phyloP scores from a whole-genome alignment of 148 eudicot species.

The Beta vulgaris region DNA sequence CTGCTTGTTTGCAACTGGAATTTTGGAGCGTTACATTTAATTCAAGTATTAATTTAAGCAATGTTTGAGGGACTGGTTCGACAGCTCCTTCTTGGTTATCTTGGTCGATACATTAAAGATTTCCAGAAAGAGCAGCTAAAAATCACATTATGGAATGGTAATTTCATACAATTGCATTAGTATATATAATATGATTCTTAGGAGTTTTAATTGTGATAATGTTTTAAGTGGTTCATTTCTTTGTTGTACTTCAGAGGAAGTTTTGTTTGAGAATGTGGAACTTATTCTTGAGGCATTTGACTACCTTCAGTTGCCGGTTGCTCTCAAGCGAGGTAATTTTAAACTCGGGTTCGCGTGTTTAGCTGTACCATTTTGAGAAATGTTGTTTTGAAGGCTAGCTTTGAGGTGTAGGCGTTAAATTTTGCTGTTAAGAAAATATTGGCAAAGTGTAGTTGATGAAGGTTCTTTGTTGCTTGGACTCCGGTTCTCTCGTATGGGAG shows the following conservation, averaged over 20 bases:
- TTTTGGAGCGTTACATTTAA: no score
- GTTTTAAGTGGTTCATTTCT: neutral
- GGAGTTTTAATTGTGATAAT: neutral
- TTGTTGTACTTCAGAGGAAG: neutral
- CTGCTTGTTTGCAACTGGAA: no score
- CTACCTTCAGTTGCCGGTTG: neutral
- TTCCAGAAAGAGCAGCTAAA: constrained; percentile 90
- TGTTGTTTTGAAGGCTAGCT: no score
- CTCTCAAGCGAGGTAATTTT: neutral
- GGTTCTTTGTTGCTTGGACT: no score
- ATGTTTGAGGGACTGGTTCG: constrained; percentile 93
- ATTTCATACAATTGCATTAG: neutral
- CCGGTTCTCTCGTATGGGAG: no score
- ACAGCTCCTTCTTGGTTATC: constrained; percentile 76
- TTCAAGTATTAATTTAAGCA: neutral
- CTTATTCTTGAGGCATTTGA: neutral
- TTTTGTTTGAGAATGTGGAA: neutral
- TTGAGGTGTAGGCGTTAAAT: no score
- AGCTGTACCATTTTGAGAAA: no score
- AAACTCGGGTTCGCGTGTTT: neutral
- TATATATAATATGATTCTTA: neutral
- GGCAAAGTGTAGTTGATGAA: no score
- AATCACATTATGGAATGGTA: constrained; percentile 86
- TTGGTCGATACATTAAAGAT: constrained; percentile 80
- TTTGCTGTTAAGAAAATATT: no score